These are phyloP conservation scores for Fusarium sp. DNA, from an alignment of 2,329 filamentous ascomycete species.

Conservation along the genomic window DNA sequence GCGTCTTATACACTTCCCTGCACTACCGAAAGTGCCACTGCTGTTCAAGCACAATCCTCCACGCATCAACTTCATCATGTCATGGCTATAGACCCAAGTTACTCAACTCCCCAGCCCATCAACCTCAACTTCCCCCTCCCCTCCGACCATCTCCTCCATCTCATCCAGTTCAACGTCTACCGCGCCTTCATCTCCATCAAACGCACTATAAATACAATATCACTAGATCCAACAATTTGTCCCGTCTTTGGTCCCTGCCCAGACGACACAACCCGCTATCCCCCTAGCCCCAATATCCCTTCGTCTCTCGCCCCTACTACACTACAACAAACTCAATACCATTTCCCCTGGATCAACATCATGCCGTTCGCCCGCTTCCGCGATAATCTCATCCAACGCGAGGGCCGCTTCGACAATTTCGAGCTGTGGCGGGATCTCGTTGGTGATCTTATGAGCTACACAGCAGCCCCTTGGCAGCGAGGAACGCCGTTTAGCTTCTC, in stretches of 20 bases:
- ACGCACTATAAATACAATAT: not conserved
- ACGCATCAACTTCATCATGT: too few species aligned
- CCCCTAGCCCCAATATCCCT: not conserved
- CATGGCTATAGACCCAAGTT: accelerated
- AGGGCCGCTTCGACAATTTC: not conserved
- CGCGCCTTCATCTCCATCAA: not conserved
- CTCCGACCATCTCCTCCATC: not conserved
- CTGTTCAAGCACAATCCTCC: accelerated
- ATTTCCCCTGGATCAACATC: not conserved
- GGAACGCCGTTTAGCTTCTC: not conserved
- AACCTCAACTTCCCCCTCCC: not conserved
- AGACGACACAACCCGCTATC: not conserved
- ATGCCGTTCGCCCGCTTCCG: not conserved
- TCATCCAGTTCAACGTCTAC: not conserved
- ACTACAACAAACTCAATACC: not conserved
- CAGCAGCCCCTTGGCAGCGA: not conserved
- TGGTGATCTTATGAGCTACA: not conserved
- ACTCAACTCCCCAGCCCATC: accelerated
- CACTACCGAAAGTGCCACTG: accelerated
- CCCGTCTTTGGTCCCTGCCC: not conserved
- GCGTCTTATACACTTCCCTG: accelerated
- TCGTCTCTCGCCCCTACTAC: not conserved
- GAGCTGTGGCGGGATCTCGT: not conserved
- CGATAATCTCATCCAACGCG: not conserved
- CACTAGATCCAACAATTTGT: not conserved